Evolutionary conservation across 2,329 filamentous ascomycete genomes (phyloP), one percentile per base, ranked within the genome.

Genomic region (Epichloe hybrida): DNA sequence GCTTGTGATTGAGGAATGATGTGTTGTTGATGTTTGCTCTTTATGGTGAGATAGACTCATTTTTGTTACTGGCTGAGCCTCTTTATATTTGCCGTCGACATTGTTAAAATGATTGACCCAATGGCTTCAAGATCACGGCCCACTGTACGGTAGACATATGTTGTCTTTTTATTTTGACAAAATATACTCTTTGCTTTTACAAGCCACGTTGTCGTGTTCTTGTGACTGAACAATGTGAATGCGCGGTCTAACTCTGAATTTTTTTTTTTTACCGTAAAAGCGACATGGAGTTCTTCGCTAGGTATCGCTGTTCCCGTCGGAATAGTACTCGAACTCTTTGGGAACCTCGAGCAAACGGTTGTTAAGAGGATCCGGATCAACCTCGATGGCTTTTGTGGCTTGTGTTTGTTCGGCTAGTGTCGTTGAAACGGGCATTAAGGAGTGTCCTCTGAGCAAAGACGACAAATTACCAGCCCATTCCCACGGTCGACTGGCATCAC

Each of bases 401-500:
- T 31, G 27, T 20, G 20, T 4, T 2, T 41, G 35, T 37, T 13
- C 13, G 6, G 20, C 20, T 23, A 13, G 13, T 35, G 54, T 36
- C 4, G 49, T 15, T 27, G 50, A 44, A 5, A 36, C 41, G 2
- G 48, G 48, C 5, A 56, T 51, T 0, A 66, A 61, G 15, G 52
- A 48, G 48, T 65, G 59, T 2, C 60, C 50, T 41, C 72, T 61
- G 55, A 71, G 56, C 51, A 70, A 61, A 41, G 55, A 63, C 0
- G 81, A 80, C 73, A 93, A 83, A 51, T 75, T 74, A 45, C 73
- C 75, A 0, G 86, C 86, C 89, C 89, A 95, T 57, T 86, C 74
- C 84, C 84, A 91, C 0, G 87, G 86, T 50, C 73, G 69, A 12
- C 71, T 70, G 2, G 62, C 63, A 23, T 78, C 82, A 1, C 82